A percentile compares a stretch with the other conserved stretches of the same genome.
phyloP scores from a whole-genome alignment of 345 rosid species.

The Eucalyptus caleyi region DNA sequence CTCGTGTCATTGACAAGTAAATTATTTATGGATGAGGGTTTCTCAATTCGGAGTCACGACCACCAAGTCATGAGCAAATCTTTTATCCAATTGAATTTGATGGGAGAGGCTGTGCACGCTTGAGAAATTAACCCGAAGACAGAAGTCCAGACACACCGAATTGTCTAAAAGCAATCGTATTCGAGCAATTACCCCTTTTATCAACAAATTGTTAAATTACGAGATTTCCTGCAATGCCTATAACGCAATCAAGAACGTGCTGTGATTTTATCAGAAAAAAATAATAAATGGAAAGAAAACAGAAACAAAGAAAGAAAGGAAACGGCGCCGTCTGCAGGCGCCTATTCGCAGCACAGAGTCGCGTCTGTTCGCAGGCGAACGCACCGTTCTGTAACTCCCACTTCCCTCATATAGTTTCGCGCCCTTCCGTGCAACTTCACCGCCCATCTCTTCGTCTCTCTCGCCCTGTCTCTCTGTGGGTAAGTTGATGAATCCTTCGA shows the following conservation, averaged over 20 bases:
- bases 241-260: neutral
- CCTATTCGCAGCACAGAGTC: neutral
- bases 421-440: neutral
- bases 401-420: neutral
- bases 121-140: neutral
- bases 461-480: neutral
- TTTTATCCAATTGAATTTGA: neutral
- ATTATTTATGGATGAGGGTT: neutral
- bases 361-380: neutral
- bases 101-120: rapidly evolving
- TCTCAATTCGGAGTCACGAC: neutral
- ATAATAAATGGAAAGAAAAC: neutral
- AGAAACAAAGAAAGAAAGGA: neutral
- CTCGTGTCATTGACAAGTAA: neutral
- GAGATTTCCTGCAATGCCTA: neutral
- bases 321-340: neutral
- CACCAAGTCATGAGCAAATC: neutral
- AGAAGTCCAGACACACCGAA: neutral
- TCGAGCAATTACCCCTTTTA: neutral
- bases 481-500: neutral
- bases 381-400: neutral
- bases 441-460: neutral
- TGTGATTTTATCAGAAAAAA: neutral
- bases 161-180: neutral
- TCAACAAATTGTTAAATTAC: neutral